These are phyloP conservation scores for Daldinia childiae DNA, from an alignment of 495 filamentous ascomycete species.

Conservation along the genomic window DNA sequence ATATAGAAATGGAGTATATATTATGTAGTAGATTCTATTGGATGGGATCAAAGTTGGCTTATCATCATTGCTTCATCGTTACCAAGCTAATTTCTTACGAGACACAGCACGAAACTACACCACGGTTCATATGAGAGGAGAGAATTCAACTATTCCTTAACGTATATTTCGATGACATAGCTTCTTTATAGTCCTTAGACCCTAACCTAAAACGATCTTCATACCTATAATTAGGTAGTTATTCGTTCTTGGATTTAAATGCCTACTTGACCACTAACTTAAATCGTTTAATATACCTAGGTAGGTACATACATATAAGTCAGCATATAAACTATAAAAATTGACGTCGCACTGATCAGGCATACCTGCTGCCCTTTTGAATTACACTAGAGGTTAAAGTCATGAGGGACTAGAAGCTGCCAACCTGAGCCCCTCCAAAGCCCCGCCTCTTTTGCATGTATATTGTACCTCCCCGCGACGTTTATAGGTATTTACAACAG, in stretches of 20 bases:
- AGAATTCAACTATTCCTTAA: too few species aligned
- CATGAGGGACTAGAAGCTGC: slow-evolving; percentile 17
- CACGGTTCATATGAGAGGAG: neutral
- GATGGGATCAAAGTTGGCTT: neutral
- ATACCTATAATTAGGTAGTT: too few species aligned
- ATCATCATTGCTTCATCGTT: neutral
- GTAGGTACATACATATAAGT: neutral
- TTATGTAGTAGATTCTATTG: slow-evolving; percentile 1
- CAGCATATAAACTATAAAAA: neutral
- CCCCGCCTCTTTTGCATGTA: slow-evolving; percentile 28
- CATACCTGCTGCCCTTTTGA: slow-evolving; percentile 26
- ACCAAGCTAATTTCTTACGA: neutral
- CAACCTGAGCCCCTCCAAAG: slow-evolving; percentile 39
- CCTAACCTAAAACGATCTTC: too few species aligned
- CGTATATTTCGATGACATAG: too few species aligned
- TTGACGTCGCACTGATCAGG: slow-evolving; percentile 28
- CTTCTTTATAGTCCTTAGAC: too few species aligned
- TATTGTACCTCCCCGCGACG: slow-evolving; percentile 8
- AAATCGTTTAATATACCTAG: too few species aligned
- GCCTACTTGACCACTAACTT: too few species aligned
- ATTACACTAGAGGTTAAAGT: slow-evolving; percentile 16
- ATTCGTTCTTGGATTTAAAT: too few species aligned
- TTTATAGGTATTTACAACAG: slow-evolving; percentile 28
- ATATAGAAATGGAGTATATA: slow-evolving; percentile 1
- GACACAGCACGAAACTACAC: neutral